Conservation (phyloP, 2,329 filamentous ascomycete genomes). For the Paecilomyces fulvus region DNA sequence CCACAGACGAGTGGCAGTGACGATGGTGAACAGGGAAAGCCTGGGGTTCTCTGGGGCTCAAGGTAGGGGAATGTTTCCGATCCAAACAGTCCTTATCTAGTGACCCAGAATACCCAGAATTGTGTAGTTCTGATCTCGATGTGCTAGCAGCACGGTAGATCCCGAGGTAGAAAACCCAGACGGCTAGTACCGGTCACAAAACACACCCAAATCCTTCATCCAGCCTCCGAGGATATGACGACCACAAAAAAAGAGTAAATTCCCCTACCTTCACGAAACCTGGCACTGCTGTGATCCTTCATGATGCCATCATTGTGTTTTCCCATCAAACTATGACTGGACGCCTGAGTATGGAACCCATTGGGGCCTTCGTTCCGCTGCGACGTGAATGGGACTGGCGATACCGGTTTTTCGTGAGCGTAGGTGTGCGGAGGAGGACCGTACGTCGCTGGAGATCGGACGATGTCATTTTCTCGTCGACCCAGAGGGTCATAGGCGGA, state of each 20-base stretch:
- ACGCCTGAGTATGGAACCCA: conserved; percentile 14
- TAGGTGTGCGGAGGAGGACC: conserved; percentile 7
- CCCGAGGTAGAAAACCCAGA: background rate
- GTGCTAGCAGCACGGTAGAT: background rate
- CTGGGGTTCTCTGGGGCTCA: background rate
- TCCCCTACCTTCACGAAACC: conserved; percentile 21
- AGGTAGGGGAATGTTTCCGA: background rate
- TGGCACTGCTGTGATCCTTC: conserved; percentile 9
- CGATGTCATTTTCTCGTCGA: conserved; percentile 9
- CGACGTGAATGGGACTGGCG: conserved; percentile 12
- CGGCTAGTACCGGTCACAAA: background rate
- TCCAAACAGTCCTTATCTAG: background rate
- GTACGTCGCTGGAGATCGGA: conserved; percentile 1
- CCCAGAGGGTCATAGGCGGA: conserved; percentile 13
- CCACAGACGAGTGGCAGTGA: conserved; percentile 2
- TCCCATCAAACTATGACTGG: conserved; percentile 12
- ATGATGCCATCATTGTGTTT: conserved; percentile 12
- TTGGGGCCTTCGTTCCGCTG: conserved; percentile 12
- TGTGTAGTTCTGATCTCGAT: too few relatives aligned
- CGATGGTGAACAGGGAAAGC: background rate
- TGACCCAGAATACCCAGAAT: background rate
- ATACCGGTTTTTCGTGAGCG: conserved; percentile 8
- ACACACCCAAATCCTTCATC: background rate
- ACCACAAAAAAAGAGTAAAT: conserved; percentile 4
- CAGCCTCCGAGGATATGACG: background rate